These are phyloP conservation scores for Mortierella sp. DNA, from an alignment of 371 early-diverging fungal species.

Conservation along the genomic window DNA sequence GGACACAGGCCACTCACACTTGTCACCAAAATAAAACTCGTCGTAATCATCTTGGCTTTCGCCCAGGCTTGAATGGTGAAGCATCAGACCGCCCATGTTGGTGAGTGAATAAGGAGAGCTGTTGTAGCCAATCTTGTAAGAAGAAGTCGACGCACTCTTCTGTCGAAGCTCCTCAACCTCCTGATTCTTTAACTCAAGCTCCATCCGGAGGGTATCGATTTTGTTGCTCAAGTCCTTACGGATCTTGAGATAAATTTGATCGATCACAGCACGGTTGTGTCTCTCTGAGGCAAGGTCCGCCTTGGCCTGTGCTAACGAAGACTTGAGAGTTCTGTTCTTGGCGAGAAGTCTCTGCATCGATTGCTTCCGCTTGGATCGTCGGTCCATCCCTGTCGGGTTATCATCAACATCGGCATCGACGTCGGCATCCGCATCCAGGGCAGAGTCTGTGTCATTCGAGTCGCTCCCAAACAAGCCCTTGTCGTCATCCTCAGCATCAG, in stretches of 20 bases:
- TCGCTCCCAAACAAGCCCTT: slow-evolving; percentile 29
- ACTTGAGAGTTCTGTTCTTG: slow-evolving; percentile 42
- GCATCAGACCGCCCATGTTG: slow-evolving; percentile 31
- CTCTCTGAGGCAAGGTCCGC: slow-evolving; percentile 36
- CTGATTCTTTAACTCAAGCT: slow-evolving; percentile 31
- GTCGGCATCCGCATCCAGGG: neutral
- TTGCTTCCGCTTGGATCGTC: slow-evolving; percentile 25
- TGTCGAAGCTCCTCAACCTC: slow-evolving; percentile 28
- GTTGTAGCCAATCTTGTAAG: slow-evolving; percentile 47
- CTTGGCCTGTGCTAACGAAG: slow-evolving; percentile 40
- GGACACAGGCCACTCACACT: neutral
- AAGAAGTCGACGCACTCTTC: neutral
- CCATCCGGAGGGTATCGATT: slow-evolving; percentile 28
- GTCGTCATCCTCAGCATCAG: slow-evolving; percentile 37
- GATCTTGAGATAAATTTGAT: slow-evolving; percentile 48
- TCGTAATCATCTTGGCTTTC: slow-evolving; percentile 28
- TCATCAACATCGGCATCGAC: slow-evolving; percentile 7
- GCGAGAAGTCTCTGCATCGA: slow-evolving; percentile 43
- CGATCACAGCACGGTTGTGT: slow-evolving; percentile 36
- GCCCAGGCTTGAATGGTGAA: slow-evolving; percentile 35
- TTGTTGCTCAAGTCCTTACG: slow-evolving; percentile 35
- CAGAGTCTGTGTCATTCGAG: slow-evolving; percentile 21
- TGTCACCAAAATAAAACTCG: neutral
- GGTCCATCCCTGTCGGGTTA: slow-evolving; percentile 22
- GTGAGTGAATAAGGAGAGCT: slow-evolving; percentile 41